Evolutionary conservation across 2,329 filamentous ascomycete genomes (phyloP), one percentile per base, ranked within the genome.

Genomic region (Alternaria alternata): DNA sequence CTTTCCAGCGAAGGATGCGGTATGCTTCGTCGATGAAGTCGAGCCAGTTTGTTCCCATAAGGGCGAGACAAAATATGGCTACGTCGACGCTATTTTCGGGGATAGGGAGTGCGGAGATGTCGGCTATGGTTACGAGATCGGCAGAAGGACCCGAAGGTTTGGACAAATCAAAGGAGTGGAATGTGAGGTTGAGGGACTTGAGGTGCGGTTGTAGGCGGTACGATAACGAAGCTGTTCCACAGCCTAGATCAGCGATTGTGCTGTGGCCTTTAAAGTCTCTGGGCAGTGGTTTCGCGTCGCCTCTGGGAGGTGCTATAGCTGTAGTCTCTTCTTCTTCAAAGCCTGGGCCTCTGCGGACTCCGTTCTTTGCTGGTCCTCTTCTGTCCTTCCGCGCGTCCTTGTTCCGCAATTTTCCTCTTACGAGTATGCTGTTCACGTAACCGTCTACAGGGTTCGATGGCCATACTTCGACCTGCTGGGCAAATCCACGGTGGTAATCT

Each of bases 11-110:
- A 63, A 99, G 86, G 52, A 98, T 85, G 54, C 95, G 89, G 83
- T 93, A 96, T 14, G 94, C 94, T 81, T 99, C 95, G 80, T 98
- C 95, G 72, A 99, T 87, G 77, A 99, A 98, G 70, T 93, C 89
- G 54, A 96, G 87, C 94, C 95, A 99, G 81, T 99, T 99, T 56
- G 95, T 99, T 74, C 95, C 95, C 95, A 99, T 99, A 60, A 99
- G 87, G 51, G 94, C 95, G 32, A 99, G 86, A 79, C 95, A 99
- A 83, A 98, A 98, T 68, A 99, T 89, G 49, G 92, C 92, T 5
- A 99, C 85, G 78, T 99, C 93, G 62, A 93, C 89, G 63, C 86
- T 88, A 44, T 88, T 89, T 68, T 94, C 89, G 5, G 83, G 82
- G 0, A 97, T 82, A 0, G 94, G 94, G 2, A 99, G 83, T 61